phyloP scores from a whole-genome alignment of 192 early-diverging fungal species.

The Coemansia brasiliensis region DNA sequence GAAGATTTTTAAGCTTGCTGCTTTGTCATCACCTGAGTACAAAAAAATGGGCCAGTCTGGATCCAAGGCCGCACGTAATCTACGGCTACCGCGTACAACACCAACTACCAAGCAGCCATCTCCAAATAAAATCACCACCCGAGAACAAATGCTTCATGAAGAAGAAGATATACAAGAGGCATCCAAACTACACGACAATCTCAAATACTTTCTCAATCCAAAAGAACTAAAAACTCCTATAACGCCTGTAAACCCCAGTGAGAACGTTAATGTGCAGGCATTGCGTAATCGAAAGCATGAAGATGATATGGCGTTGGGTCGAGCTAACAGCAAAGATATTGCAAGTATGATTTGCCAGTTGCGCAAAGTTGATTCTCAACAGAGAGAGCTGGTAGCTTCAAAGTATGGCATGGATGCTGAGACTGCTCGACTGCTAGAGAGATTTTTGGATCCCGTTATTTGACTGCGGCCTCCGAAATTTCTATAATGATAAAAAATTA shows the following conservation, averaged over 20 bases:
- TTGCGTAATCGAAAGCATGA: constrained; percentile 26
- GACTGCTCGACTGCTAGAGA: constrained; percentile 5
- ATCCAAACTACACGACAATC: constrained; percentile 26
- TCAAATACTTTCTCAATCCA: constrained; percentile 44
- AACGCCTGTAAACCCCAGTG: constrained; percentile 19
- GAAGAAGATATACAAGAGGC: constrained; percentile 2
- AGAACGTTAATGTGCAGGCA: constrained; percentile 43
- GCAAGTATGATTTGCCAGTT: constrained; percentile 6
- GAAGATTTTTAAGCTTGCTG: too few relatives aligned
- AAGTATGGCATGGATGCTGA: constrained; percentile 25
- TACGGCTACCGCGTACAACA: constrained; percentile 30
- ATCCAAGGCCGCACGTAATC: constrained; percentile 16
- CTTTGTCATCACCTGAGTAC: too few relatives aligned
- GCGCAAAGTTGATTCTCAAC: neutral
- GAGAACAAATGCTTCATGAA: constrained; percentile 40
- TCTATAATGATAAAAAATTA: too few relatives aligned
- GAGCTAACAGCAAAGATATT: constrained; percentile 13
- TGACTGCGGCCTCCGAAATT: too few relatives aligned
- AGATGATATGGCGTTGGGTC: constrained; percentile 3
- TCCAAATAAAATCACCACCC: constrained; percentile 15
- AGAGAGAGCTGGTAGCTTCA: neutral
- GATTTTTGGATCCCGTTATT: constrained; percentile 7
- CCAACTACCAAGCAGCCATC: neutral
- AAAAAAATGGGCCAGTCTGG: constrained; percentile 35
- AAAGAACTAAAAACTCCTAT: constrained; percentile 38